Evolutionary conservation across 257 asterid genomes (phyloP).

Genomic region (Solanum pinnatisectum): DNA sequence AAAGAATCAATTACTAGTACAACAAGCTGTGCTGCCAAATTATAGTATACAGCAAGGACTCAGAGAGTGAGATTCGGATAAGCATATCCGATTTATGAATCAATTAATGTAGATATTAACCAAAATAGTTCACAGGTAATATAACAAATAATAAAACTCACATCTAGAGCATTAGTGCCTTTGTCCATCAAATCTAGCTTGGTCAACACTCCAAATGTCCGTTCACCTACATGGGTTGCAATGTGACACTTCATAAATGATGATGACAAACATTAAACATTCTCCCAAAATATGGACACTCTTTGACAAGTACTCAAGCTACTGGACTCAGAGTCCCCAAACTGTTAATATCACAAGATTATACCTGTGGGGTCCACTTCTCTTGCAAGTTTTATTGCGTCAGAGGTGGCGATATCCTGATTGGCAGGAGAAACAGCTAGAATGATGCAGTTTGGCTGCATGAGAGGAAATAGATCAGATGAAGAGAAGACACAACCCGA

Average conservation of each 20-base stretch:
- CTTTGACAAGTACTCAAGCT: not conserved
- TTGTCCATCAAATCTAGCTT: constrained; percentile 93
- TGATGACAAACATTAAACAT: not conserved
- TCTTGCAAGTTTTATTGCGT: constrained; percentile 81
- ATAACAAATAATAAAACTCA: constrained; percentile 11
- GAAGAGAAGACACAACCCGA: not conserved
- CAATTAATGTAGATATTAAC: not conserved
- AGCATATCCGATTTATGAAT: not conserved
- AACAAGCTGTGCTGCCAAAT: not conserved
- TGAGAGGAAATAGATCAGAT: not conserved
- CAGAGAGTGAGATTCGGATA: not conserved
- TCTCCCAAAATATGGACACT: not conserved
- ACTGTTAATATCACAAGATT: not conserved
- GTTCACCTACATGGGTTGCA: constrained; percentile 54
- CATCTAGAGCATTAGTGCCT: constrained; percentile 92
- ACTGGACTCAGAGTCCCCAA: not conserved
- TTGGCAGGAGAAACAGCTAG: constrained; percentile 96
- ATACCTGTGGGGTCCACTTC: constrained; percentile 88
- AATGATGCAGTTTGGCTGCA: constrained; percentile 83
- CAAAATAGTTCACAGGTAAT: not conserved
- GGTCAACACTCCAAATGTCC: constrained; percentile 92
- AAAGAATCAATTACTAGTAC: not conserved
- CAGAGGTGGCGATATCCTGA: constrained; percentile 99
- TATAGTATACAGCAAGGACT: not conserved
- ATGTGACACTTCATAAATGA: constrained; percentile 7